Evolutionary conservation across 129 eudicot species (phyloP), one percentile per base, ranked within the genome.

Genomic region (Cynara cardunculus): DNA sequence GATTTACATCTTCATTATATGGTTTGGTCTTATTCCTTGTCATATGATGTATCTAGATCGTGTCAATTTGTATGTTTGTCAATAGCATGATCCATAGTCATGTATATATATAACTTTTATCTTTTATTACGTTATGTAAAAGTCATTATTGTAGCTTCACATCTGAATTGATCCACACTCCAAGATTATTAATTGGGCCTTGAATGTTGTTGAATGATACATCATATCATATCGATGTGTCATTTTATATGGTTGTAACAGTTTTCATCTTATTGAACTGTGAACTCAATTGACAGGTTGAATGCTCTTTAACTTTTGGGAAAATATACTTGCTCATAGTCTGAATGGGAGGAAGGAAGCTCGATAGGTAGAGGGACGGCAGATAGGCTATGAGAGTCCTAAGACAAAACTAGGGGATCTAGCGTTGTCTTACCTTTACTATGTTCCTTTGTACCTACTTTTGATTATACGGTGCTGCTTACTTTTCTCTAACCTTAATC

Each of bases 251-350:
- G 62, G 62, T 49, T 49, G 62, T 49, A 49, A 49, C 62, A 49
- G 8, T 49, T 49, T 49, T 49, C 19, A 49, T 49, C 62, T 16
- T 49, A 49, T 49, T 49, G 62, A 49, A 34, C 66, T 34, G 80
- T 34, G 62, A 76, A 31, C 35, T 31, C 22, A 27, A 39, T 25
- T 66, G 19, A 37, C 41, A 41, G 25, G 18, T 67, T 39, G 19
- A 68, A 68, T 78, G 64, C 7, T 78, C 72, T 77, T 31, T 26
- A 25, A 77, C 44, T 65, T 64, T 77, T 22, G 19, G 24, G 73
- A 62, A 62, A 24, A 77, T 16, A 26, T 13, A 64, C 2, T 8
- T 8, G n/a, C 73, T 39, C 46, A 0, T 44, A 44, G 56, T 44
- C 56, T 44, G 9, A 44, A 44, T 44, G 56, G 56, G n/a, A 44